phyloP scores from a whole-genome alignment of 495 filamentous ascomycete species.

The Xylaria flabelliformis region DNA sequence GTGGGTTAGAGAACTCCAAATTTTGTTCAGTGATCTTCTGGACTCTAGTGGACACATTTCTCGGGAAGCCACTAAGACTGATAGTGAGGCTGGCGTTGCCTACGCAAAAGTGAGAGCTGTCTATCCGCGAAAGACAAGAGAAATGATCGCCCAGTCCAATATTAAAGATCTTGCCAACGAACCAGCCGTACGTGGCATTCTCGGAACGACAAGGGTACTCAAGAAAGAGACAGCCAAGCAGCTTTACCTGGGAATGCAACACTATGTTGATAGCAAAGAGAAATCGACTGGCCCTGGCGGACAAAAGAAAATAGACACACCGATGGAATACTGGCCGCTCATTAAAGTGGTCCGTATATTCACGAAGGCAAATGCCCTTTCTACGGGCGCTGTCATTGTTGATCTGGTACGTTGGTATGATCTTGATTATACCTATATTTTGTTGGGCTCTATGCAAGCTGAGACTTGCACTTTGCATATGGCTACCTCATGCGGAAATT shows the following conservation, averaged over 20 bases:
- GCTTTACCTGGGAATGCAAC: conserved; percentile 36
- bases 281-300: conserved; percentile 21
- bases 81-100: conserved; percentile 63
- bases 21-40: conserved; percentile 60
- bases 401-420: conserved; percentile 57
- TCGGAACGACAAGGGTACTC: conserved; percentile 57
- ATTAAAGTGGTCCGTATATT: conserved; percentile 69
- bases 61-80: conserved; percentile 50
- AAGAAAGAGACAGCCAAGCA: conserved; percentile 36
- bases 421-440: background rate
- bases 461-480: background rate
- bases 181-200: conserved; percentile 46
- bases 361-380: conserved; percentile 59
- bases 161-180: conserved; percentile 48
- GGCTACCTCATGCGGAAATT: too few relatives aligned
- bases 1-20: conserved; percentile 62
- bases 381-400: conserved; percentile 68
- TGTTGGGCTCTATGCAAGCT: background rate
- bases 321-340: conserved; percentile 69
- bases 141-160: conserved; percentile 50
- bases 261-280: conserved; percentile 46
- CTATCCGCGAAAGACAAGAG: conserved; percentile 62
- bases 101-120: conserved; percentile 70
- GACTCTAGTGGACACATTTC: conserved; percentile 51
- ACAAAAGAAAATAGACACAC: conserved; percentile 33